These are phyloP conservation scores for Cucurbita ficifolia DNA, from an alignment of 306 rosid genomes.

Conservation along the genomic window DNA sequence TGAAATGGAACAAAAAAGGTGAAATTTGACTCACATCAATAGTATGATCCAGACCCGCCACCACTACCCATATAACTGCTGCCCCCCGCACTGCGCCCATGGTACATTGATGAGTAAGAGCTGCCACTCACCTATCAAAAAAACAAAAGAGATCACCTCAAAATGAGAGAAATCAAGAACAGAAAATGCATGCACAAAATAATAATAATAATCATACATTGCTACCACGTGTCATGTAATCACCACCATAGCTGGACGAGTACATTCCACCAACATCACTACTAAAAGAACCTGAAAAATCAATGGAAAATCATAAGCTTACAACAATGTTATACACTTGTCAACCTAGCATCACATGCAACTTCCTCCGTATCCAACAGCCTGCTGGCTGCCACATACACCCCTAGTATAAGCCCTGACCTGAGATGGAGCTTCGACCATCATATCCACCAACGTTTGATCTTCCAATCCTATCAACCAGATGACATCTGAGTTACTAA, in stretches of 20 bases:
- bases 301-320: background rate
- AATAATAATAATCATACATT: conserved; percentile 38
- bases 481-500: conserved; percentile 3
- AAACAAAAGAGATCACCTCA: background rate
- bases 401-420: conserved; percentile 47
- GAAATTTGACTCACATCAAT: conserved; percentile 45
- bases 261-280: conserved; percentile 58
- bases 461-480: conserved; percentile 49
- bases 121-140: conserved; percentile 56
- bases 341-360: conserved; percentile 8
- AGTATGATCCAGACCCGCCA: conserved; percentile 74
- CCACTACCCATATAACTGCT: conserved; percentile 56
- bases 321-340: background rate
- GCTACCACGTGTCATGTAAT: conserved; percentile 59
- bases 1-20: background rate
- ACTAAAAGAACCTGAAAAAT: conserved; percentile 51
- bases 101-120: conserved; percentile 62
- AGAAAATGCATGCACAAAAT: background rate
- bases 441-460: conserved; percentile 65
- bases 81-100: conserved; percentile 62
- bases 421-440: conserved; percentile 51
- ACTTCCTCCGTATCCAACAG: conserved; percentile 49
- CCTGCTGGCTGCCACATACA: conserved; percentile 62
- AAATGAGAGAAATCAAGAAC: background rate
- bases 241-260: conserved; percentile 77